Evolutionary conservation across 2,329 filamentous ascomycete species (phyloP), one percentile per base, ranked within the genome.

Genomic region (Aspergillus nomiae): DNA sequence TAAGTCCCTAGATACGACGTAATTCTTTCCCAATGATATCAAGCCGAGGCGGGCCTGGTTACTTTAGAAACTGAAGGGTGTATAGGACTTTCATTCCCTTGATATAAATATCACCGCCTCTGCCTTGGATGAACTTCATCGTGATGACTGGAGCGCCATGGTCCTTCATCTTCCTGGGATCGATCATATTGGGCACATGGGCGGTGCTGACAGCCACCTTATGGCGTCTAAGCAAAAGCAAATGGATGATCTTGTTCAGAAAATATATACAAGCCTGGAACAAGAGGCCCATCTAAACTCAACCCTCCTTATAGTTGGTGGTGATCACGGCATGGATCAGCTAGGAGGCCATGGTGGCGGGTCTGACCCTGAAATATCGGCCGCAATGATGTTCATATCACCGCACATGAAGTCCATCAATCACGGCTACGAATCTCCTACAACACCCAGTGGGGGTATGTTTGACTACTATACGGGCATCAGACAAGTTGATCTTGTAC

Each of bases 161-260:
- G 57, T 59, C 28, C 43, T 59, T n/a, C 57, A 59, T 38, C 45
- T 50, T 38, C 38, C 57, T 14, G 57, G 57, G 24, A 59, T 59
- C 26, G 57, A 59, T 28, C 41, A 59, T 30, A 38, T 59, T 19
- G 57, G 57, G 2, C 57, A 59, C 10, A 59, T 59, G 45, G 45
- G 46, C 10, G 57, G 57, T 16, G 41, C 57, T 30, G 43, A 21
- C 28, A 59, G 57, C n/a, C 26, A 28, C 7, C 46, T 32, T 21
- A 59, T 59, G 57, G 24, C 28, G 8, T 30, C 19, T 6, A 36
- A 36, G 34, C 34, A 36, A 36, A 36, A 36, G 34, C 34, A 36
- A 14, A 36, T 36, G 34, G 34, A 36, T 36, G 11, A 36, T 36
- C 14, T 36, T 36, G 34, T 36, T 14, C 34, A 36, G 34, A 36